phyloP scores from a whole-genome alignment of 305 asterid genomes.

The Striga hermonthica region DNA sequence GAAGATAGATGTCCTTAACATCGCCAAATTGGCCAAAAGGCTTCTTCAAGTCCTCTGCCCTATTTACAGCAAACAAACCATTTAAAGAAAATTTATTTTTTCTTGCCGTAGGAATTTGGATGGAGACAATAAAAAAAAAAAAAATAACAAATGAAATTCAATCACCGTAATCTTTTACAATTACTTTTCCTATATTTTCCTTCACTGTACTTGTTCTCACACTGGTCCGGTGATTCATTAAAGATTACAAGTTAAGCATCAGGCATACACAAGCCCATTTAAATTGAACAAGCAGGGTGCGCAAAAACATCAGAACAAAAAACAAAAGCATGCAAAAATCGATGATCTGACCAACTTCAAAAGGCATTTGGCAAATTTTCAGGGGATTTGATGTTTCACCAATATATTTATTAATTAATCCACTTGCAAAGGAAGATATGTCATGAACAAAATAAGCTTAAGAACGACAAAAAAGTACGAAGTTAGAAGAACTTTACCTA shows the following conservation, averaged over 20 bases:
- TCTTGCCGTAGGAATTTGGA: no score
- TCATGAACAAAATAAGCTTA: not conserved
- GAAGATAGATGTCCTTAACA: slow-evolving; percentile 66
- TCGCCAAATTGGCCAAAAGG: slow-evolving; percentile 79
- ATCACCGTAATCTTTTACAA: no score
- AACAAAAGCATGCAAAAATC: not conserved
- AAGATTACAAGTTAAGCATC: not conserved
- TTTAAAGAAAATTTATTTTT: slow-evolving; percentile 4
- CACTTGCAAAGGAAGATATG: not conserved
- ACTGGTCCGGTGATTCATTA: no score
- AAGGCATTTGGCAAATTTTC: not conserved
- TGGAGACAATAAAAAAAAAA: no score
- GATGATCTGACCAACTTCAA: not conserved
- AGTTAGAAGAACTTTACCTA: slow-evolving; percentile 36
- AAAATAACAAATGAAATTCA: no score
- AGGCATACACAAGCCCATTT: slow-evolving; percentile 2
- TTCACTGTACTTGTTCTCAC: no score
- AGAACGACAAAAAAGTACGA: not conserved
- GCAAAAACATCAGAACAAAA: no score
- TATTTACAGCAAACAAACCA: slow-evolving; percentile 28
- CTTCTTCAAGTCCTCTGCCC: slow-evolving; percentile 73
- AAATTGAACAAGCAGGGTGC: not conserved
- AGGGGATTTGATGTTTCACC: not conserved
- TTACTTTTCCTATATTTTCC: no score
- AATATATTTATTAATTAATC: not conserved